Evolutionary conservation across 352 stramenopile species (phyloP).

Genomic region (Phytophthora foliorum): DNA sequence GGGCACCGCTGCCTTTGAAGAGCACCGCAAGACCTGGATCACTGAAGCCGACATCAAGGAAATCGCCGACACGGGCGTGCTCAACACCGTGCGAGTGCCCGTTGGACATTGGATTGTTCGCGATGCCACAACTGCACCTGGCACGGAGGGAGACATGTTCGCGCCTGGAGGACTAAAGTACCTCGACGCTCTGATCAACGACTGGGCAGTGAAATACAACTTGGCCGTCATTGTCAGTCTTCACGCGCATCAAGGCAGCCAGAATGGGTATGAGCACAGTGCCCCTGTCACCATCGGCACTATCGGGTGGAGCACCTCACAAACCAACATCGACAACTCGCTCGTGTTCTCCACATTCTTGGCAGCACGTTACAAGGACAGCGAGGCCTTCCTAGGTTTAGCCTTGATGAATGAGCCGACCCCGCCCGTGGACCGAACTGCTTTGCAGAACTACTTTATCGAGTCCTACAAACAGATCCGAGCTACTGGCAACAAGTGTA

Average conservation of each 20-base stretch:
- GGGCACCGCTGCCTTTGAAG: constrained; percentile 3
- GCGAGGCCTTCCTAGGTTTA: constrained; percentile 54
- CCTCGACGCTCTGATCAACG: constrained; percentile 56
- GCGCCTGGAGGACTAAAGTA: constrained; percentile 44
- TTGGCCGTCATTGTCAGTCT: constrained; percentile 62
- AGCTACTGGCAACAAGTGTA: constrained; percentile 45
- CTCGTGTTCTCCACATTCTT: constrained; percentile 45
- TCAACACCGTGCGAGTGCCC: constrained; percentile 55
- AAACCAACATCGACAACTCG: constrained; percentile 42
- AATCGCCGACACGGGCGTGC: constrained; percentile 20
- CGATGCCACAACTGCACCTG: constrained; percentile 14
- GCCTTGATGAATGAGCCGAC: constrained; percentile 64
- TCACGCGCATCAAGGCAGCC: constrained; percentile 54
- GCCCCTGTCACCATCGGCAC: constrained; percentile 19
- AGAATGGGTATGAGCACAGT: constrained; percentile 66
- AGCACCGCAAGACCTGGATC: constrained; percentile 11
- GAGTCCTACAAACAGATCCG: constrained; percentile 51
- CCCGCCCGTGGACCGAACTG: constrained; percentile 14
- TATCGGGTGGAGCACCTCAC: constrained; percentile 33
- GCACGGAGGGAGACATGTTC: constrained; percentile 18
- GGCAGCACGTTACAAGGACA: constrained; percentile 49
- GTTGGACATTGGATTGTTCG: constrained; percentile 52
- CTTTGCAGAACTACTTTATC: constrained; percentile 48
- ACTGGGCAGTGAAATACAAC: constrained; percentile 59
- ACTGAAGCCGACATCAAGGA: constrained; percentile 13